phyloP scores from a whole-genome alignment of 345 rosid genomes.

The Aurinia saxatilis region DNA sequence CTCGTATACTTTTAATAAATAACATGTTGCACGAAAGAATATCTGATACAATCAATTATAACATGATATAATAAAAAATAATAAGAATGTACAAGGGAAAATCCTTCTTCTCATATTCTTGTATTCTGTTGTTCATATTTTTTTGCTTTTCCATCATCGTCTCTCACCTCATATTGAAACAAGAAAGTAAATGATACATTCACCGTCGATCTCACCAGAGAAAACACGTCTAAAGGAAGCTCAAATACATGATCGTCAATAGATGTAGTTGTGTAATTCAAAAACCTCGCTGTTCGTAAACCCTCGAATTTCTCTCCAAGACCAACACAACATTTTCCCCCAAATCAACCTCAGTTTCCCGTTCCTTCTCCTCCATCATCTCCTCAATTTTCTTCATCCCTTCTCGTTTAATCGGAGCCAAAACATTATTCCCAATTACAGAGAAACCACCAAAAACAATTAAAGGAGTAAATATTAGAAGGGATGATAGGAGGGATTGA shows the following conservation, averaged over 20 bases:
- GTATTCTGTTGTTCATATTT: too few species aligned
- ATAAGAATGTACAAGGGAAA: too few species aligned
- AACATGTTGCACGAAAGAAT: too few species aligned
- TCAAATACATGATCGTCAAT: slow-evolving; percentile 11
- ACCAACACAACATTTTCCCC: slow-evolving; percentile 14
- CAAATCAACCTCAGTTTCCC: not conserved
- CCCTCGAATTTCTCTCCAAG: slow-evolving; percentile 29
- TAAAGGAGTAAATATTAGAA: too few species aligned
- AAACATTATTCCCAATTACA: slow-evolving; percentile 37
- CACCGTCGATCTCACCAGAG: slow-evolving; percentile 20
- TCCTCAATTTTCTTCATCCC: slow-evolving; percentile 23
- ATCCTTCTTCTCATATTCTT: too few species aligned
- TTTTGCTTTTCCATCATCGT: too few species aligned
- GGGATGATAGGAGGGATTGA: too few species aligned
- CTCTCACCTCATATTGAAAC: too few species aligned
- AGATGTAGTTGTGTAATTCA: slow-evolving; percentile 23
- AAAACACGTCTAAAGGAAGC: slow-evolving; percentile 17
- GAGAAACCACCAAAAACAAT: slow-evolving; percentile 36
- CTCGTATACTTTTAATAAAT: too few species aligned
- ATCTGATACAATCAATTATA: too few species aligned
- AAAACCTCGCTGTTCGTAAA: slow-evolving; percentile 33
- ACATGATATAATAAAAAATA: too few species aligned
- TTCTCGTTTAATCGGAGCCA: slow-evolving; percentile 14
- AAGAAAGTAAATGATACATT: slow-evolving; percentile 22
- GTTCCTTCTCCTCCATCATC: slow-evolving; percentile 17